phyloP scores from a whole-genome alignment of 2,329 filamentous ascomycete genomes.

The Diaporthe sp. region DNA sequence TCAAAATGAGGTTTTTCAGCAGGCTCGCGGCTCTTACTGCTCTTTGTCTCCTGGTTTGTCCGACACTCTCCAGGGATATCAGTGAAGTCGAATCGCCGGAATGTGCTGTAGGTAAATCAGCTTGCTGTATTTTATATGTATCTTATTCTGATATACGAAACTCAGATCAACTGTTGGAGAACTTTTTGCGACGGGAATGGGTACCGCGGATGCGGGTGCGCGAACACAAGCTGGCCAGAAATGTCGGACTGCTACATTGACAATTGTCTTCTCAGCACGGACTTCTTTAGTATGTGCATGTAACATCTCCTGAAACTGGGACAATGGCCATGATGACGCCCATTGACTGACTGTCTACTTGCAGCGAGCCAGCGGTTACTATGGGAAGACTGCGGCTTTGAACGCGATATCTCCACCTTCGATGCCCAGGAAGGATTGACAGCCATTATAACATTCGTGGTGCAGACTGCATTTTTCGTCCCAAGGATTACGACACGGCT shows the following conservation, averaged over 20 bases:
- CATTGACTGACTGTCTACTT: not conserved
- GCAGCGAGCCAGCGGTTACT: constrained; percentile 11
- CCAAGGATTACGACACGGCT: constrained; percentile 3
- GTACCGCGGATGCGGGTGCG: constrained; percentile 21
- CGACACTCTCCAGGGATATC: constrained; percentile 1
- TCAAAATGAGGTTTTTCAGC: not conserved
- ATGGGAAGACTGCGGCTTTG: constrained; percentile 11
- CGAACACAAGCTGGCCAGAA: not conserved
- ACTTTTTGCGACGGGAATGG: constrained; percentile 1
- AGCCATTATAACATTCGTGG: constrained; percentile 24
- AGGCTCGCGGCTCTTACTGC: not conserved
- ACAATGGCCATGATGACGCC: not conserved
- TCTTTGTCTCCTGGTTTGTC: not conserved
- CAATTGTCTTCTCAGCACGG: not conserved
- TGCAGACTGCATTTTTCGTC: constrained; percentile 16
- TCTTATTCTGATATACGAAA: not conserved
- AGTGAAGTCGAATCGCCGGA: constrained; percentile 21
- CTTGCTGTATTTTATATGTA: not conserved
- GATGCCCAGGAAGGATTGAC: constrained; percentile 2
- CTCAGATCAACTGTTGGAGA: constrained; percentile 20
- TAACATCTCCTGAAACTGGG: not conserved
- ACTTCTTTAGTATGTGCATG: constrained; percentile 10
- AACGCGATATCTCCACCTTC: constrained; percentile 5
- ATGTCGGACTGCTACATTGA: constrained; percentile 5
- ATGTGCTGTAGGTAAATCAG: not conserved